These are phyloP conservation scores for Rhexocercosporidium sp. DNA, from an alignment of 2,329 filamentous ascomycete genomes.

Conservation along the genomic window DNA sequence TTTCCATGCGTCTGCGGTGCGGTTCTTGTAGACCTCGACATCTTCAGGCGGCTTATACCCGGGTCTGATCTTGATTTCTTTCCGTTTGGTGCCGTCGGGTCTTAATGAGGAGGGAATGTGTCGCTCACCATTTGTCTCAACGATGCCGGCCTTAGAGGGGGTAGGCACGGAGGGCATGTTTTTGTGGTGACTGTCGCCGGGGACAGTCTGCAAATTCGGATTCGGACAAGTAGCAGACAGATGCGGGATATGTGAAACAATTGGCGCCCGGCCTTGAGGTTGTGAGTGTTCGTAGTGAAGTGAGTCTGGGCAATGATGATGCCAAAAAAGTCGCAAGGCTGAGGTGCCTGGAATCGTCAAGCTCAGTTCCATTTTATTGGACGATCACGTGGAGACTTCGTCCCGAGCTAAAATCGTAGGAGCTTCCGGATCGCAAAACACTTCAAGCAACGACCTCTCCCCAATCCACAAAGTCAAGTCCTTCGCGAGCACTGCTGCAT, in stretches of 20 bases:
- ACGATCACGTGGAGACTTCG: constrained; percentile 6
- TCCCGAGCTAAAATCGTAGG: constrained; percentile 24
- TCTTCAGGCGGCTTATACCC: constrained; percentile 96
- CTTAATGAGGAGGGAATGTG: constrained; percentile 88
- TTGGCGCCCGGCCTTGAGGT: constrained; percentile 16
- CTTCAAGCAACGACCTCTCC: constrained; percentile 29
- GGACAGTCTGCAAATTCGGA: constrained; percentile 4
- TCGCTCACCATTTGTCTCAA: constrained; percentile 76
- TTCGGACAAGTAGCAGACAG: neutral
- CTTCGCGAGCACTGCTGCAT: constrained; percentile 20
- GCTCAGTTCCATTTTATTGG: neutral
- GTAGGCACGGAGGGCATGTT: constrained; percentile 46
- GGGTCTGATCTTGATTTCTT: constrained; percentile 91
- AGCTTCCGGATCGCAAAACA: constrained; percentile 30
- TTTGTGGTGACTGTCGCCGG: constrained; percentile 14
- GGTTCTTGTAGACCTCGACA: constrained; percentile 94
- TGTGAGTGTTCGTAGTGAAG: neutral
- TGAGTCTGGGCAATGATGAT: neutral
- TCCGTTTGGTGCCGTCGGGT: constrained; percentile 87
- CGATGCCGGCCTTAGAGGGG: constrained; percentile 72
- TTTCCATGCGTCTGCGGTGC: constrained; percentile 83
- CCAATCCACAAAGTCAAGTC: constrained; percentile 19
- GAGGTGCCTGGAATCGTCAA: constrained; percentile 5
- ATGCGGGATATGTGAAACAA: neutral
- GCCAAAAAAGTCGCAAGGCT: constrained; percentile 19